Conservation (phyloP, 805 yeast species). For the Jamesozyma jinghongensis region DNA sequence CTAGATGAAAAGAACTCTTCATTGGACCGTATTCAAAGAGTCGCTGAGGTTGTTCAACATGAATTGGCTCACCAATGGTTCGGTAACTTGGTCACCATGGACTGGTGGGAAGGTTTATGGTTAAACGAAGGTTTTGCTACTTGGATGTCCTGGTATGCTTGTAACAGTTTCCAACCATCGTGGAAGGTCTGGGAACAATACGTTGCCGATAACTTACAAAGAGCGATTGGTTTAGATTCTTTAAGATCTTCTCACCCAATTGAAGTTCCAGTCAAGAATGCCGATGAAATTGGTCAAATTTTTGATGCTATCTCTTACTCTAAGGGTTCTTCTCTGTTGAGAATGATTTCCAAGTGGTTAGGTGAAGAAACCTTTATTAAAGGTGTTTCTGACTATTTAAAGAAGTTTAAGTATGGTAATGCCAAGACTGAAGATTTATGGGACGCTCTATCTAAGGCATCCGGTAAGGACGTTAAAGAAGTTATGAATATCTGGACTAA, state of each 20-base stretch:
- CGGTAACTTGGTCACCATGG: slow-evolving; percentile 82
- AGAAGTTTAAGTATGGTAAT: slow-evolving; percentile 54
- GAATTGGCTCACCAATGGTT: slow-evolving; percentile 91
- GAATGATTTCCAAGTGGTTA: slow-evolving; percentile 65
- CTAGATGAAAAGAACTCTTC: slow-evolving; percentile 30
- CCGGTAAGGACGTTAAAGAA: slow-evolving; percentile 49
- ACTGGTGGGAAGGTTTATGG: slow-evolving; percentile 93
- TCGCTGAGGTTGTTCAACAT: slow-evolving; percentile 75
- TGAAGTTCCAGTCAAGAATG: slow-evolving; percentile 71
- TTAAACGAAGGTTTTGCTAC: slow-evolving; percentile 87
- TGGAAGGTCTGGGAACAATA: slow-evolving; percentile 56
- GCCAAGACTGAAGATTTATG: slow-evolving; percentile 70
- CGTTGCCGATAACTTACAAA: slow-evolving; percentile 14
- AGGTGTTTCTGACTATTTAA: slow-evolving; percentile 65
- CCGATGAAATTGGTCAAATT: slow-evolving; percentile 71
- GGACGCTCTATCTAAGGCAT: slow-evolving; percentile 52
- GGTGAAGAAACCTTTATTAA: slow-evolving; percentile 60
- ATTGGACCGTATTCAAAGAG: slow-evolving; percentile 45
- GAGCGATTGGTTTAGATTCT: slow-evolving; percentile 44
- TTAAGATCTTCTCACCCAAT: slow-evolving; percentile 67
- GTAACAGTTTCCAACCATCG: slow-evolving; percentile 62
- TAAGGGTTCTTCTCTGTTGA: slow-evolving; percentile 70
- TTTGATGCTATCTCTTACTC: slow-evolving; percentile 75
- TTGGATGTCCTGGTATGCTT: slow-evolving; percentile 50
- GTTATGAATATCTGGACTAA: slow-evolving; percentile 68